Conservation (phyloP, 2,329 filamentous ascomycete genomes). For the Cercospora brassicicola region DNA sequence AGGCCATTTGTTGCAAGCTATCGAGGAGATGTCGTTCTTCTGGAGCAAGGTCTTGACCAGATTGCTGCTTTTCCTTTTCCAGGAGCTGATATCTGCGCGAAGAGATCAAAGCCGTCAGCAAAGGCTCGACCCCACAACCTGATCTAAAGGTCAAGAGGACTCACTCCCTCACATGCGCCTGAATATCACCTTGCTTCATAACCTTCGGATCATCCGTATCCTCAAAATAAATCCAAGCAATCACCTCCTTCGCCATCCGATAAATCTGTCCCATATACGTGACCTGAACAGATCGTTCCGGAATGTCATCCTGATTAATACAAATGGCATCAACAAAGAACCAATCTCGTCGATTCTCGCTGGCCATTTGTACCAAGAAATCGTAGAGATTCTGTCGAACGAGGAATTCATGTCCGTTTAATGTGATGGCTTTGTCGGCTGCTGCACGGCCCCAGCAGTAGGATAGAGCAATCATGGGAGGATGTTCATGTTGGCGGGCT, state of each 20-base stretch:
- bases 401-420: slow-evolving; percentile 10
- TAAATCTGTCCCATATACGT: slow-evolving; percentile 27
- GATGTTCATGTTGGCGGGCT: slow-evolving; percentile 14
- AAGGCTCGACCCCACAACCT: neutral
- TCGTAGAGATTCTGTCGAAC: slow-evolving; percentile 15
- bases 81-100: neutral
- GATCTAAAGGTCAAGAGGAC: neutral
- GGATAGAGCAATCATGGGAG: slow-evolving; percentile 15
- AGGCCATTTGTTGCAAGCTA: slow-evolving; percentile 2
- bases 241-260: slow-evolving; percentile 11
- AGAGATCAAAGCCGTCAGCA: neutral
- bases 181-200: slow-evolving; percentile 8
- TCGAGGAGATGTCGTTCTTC: neutral
- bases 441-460: slow-evolving; percentile 15
- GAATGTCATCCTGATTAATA: slow-evolving; percentile 24
- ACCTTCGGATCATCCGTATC: slow-evolving; percentile 12
- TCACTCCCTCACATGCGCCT: slow-evolving; percentile 3
- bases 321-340: slow-evolving; percentile 25
- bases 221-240: slow-evolving; percentile 19
- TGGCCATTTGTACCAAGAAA: slow-evolving; percentile 10
- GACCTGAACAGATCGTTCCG: slow-evolving; percentile 22
- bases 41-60: neutral
- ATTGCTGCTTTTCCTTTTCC: neutral
- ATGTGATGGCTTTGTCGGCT: neutral
- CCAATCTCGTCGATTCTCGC: slow-evolving; percentile 8